A percentile compares a stretch with the other conserved stretches of the same genome.
Conservation (phyloP, 2,329 filamentous ascomycete species). For the Aureobasidium sp. region DNA sequence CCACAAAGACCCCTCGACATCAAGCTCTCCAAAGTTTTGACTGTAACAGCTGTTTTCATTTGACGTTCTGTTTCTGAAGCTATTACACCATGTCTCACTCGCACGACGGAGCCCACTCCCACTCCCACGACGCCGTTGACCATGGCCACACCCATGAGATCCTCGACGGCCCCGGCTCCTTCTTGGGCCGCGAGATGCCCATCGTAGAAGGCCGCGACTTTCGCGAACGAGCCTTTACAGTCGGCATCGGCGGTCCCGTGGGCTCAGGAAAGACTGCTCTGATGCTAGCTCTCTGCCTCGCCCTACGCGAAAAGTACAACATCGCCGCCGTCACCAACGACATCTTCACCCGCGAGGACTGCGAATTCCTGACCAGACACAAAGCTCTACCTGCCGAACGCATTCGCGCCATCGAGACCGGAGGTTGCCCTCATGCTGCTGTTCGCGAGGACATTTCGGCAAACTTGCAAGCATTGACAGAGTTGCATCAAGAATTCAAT, state of each 20-base stretch:
- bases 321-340: conserved; percentile 97
- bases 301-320: conserved; percentile 71
- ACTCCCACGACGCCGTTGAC: conserved; percentile 45
- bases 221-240: conserved; percentile 82
- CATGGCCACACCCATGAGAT: conserved; percentile 97
- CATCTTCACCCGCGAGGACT: conserved; percentile 96
- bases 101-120: conserved; percentile 43
- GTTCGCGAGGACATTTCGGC: conserved; percentile 94
- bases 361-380: conserved; percentile 89
- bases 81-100: conserved; percentile 23
- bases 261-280: conserved; percentile 96
- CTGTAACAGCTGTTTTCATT: neutral
- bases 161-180: conserved; percentile 87
- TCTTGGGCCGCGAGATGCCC: conserved; percentile 83
- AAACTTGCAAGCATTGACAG: conserved; percentile 87
- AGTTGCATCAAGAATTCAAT: conserved; percentile 71
- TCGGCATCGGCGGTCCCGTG: conserved; percentile 97
- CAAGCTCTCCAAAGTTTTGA: neutral
- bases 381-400: conserved; percentile 72
- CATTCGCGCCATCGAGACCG: conserved; percentile 94
- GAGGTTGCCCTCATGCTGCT: conserved; percentile 92
- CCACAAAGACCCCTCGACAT: neutral
- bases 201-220: conserved; percentile 83
- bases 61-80: neutral
- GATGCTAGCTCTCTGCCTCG: conserved; percentile 87